These are phyloP conservation scores for Neonectria magnoliae DNA, from an alignment of 2,329 filamentous ascomycete species.

Conservation along the genomic window DNA sequence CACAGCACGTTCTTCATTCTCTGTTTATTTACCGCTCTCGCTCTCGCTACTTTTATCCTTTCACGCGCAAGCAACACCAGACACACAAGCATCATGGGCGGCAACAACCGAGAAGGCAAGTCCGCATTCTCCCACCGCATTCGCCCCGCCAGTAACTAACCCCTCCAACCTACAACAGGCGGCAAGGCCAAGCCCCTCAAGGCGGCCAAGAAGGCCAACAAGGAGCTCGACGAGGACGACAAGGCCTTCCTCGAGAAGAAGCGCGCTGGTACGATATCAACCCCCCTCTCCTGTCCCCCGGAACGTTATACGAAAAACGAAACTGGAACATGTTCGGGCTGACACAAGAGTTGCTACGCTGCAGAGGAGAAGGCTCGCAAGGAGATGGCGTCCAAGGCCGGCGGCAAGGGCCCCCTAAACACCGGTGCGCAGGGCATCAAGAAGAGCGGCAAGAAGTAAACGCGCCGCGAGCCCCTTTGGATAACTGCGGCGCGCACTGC, in stretches of 20 bases:
- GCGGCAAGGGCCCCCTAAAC: slow-evolving; percentile 89
- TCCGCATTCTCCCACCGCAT: slow-evolving; percentile 20
- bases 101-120: slow-evolving; percentile 52
- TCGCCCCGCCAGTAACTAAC: slow-evolving; percentile 30
- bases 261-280: slow-evolving; percentile 74
- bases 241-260: slow-evolving; percentile 85
- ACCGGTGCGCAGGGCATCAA: slow-evolving; percentile 90
- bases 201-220: slow-evolving; percentile 84
- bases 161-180: slow-evolving; percentile 62
- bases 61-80: slow-evolving; percentile 25
- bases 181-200: slow-evolving; percentile 89
- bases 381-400: slow-evolving; percentile 82
- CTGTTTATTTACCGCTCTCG: background rate
- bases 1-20: slow-evolving; percentile 28
- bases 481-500: slow-evolving; percentile 5
- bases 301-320: background rate
- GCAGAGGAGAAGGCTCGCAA: slow-evolving; percentile 86
- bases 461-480: slow-evolving; percentile 1
- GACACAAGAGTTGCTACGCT: slow-evolving; percentile 29
- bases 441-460: slow-evolving; percentile 97
- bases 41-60: slow-evolving; percentile 12
- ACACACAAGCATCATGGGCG: slow-evolving; percentile 48
- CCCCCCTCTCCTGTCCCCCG: background rate
- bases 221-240: slow-evolving; percentile 89
- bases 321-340: slow-evolving; percentile 20